phyloP scores from a whole-genome alignment of 495 filamentous ascomycete species.

The Penicillium pancosmium region DNA sequence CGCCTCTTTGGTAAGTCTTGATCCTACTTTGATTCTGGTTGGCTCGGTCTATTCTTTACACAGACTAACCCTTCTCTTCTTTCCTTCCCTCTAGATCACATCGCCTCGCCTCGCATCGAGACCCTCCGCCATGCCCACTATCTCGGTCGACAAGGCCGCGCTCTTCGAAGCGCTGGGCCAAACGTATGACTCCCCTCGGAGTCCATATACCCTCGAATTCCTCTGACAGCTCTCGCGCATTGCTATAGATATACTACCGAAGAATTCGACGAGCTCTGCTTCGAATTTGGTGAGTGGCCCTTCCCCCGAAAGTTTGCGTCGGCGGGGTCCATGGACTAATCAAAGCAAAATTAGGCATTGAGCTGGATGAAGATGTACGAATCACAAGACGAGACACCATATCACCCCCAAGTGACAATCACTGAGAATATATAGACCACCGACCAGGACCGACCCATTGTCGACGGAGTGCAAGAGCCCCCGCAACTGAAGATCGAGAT shows the following conservation, averaged over 20 bases:
- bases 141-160: slow-evolving; percentile 90
- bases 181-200: slow-evolving; percentile 55
- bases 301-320: slow-evolving; percentile 8
- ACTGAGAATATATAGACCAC: slow-evolving; percentile 60
- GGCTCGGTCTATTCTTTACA: neutral
- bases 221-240: slow-evolving; percentile 7
- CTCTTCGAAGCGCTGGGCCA: slow-evolving; percentile 91
- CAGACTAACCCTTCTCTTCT: neutral
- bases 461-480: slow-evolving; percentile 79
- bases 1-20: slow-evolving; percentile 5
- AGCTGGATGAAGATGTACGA: slow-evolving; percentile 89
- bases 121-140: slow-evolving; percentile 71
- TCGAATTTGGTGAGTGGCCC: slow-evolving; percentile 80
- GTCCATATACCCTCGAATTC: neutral
- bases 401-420: neutral
- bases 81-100: slow-evolving; percentile 10
- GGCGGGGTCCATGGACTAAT: slow-evolving; percentile 42
- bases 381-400: neutral
- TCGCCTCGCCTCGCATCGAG: slow-evolving; percentile 29
- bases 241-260: slow-evolving; percentile 77
- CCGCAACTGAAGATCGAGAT: slow-evolving; percentile 98
- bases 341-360: slow-evolving; percentile 63
- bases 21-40: neutral
- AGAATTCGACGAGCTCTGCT: slow-evolving; percentile 95
- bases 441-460: slow-evolving; percentile 68